Percentiles rank a stretch among this genome's conserved stretches.
These are phyloP conservation scores for Daldinia loculata DNA, from an alignment of 495 filamentous ascomycete species.

Conservation along the genomic window DNA sequence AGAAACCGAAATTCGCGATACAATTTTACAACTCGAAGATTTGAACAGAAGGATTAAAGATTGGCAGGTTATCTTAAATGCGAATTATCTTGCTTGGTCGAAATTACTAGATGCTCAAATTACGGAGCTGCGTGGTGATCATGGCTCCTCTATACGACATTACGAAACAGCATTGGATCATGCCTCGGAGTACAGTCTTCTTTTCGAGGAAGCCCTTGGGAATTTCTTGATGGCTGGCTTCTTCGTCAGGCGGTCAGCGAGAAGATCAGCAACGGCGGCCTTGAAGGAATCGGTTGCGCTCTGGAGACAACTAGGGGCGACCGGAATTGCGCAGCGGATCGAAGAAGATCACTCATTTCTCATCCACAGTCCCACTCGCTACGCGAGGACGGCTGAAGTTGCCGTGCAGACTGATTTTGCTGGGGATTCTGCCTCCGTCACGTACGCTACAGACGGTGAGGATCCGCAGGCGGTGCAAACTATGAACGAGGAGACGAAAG, in stretches of 20 bases:
- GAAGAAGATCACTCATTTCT: constrained; percentile 76
- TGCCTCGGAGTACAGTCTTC: constrained; percentile 76
- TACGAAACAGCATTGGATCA: constrained; percentile 86
- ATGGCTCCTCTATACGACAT: constrained; percentile 66
- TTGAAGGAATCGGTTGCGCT: constrained; percentile 76
- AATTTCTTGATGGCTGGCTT: constrained; percentile 82
- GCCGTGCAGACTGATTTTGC: constrained; percentile 78
- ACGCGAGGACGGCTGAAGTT: constrained; percentile 69
- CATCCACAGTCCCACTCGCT: constrained; percentile 69
- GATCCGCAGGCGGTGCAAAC: constrained; percentile 60
- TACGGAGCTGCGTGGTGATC: constrained; percentile 68
- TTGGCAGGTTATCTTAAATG: constrained; percentile 71
- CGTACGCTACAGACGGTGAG: constrained; percentile 61
- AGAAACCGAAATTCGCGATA: constrained; percentile 63
- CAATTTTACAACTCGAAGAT: constrained; percentile 63
- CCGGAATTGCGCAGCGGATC: constrained; percentile 75
- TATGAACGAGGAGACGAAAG: constrained; percentile 60
- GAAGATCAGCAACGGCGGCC: constrained; percentile 74
- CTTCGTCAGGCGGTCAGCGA: constrained; percentile 73
- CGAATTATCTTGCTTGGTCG: constrained; percentile 84
- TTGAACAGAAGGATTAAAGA: constrained; percentile 68
- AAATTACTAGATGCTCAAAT: constrained; percentile 77
- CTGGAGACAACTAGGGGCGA: constrained; percentile 77
- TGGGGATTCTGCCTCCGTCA: constrained; percentile 66
- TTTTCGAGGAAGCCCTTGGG: constrained; percentile 81